Base-by-base conservation (phyloP, 208 protist genomes). In the Leptomonas seymouri region DNA sequence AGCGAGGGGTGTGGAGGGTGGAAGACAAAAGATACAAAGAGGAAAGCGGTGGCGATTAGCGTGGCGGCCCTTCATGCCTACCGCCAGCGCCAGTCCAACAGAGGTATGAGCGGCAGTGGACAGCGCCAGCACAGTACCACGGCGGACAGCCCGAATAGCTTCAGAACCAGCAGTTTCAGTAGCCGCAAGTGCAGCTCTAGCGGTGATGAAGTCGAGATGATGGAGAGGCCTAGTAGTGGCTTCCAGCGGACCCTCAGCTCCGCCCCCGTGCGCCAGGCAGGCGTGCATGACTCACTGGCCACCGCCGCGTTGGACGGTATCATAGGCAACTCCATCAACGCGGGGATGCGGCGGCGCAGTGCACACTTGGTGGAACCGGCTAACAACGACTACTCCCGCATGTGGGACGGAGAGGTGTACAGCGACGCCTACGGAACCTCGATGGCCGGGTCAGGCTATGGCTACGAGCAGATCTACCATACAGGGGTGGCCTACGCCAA, bases 31-130 rank as follows among this genome's bases (percentile, higher is more conserved):
- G 15, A 36, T 45, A 18, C n/a, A 16, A 50, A 64, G 27, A 57
- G 68, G 44, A 49, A 45, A 16, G 44, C 50, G 7, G 61, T 67
- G 36, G 21, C 34, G 18, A 34, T 69, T 5, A 66, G 64, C 55
- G 67, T 66, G 0, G 65, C 31, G 0, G 76, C 76, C 27, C 49
- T 81, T 18, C 70, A 67, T 28, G 69, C 65, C 14, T 81, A 81
- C 50, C 69, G 60, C 3, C 60, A 61, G 58, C 76, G 76, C 4
- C 59, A 42, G 23, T 3, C 64, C 23, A 50, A 42, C 18, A 34
- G 30, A 7, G 20, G 21, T 27, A 23, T 27, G 0, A 27, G 25
- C 12, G 45, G 49, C 27, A 56, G 58, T 11, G 25, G 9, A 31
- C 48, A 27, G 30, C 53, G 58, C 20, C 42, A 63, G 44, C 58